Evolutionary conservation across 768 basidiomycete species (phyloP).

Genomic region (Lactarius sp.): DNA sequence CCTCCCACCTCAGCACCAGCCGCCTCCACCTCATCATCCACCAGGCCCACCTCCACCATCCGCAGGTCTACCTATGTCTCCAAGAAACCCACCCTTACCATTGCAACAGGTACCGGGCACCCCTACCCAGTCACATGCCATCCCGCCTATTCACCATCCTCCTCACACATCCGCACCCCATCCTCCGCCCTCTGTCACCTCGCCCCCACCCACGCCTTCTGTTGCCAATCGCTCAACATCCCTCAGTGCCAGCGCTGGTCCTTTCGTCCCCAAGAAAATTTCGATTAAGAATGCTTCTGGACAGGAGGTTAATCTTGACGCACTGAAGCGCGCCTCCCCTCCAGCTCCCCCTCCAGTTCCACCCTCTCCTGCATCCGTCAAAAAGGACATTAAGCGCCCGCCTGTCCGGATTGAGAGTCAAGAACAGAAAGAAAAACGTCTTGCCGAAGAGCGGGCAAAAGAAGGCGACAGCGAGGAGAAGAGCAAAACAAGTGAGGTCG

Average conservation of each 20-base stretch:
- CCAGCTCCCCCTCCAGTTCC: slow-evolving; percentile 37
- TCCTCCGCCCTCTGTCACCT: slow-evolving; percentile 49
- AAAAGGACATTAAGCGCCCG: slow-evolving; percentile 27
- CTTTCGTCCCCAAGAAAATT: slow-evolving; percentile 57
- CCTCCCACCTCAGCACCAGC: slow-evolving; percentile 34
- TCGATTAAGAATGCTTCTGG: slow-evolving; percentile 40
- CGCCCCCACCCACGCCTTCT: slow-evolving; percentile 66
- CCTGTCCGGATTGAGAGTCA: slow-evolving; percentile 61
- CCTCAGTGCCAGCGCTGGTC: slow-evolving; percentile 57
- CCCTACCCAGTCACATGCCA: slow-evolving; percentile 59
- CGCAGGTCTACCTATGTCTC: slow-evolving; percentile 62
- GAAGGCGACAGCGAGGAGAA: slow-evolving; percentile 42
- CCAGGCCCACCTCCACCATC: slow-evolving; percentile 42
- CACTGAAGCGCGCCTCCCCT: slow-evolving; percentile 47
- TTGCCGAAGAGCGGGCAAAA: slow-evolving; percentile 45
- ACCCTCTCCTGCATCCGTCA: slow-evolving; percentile 8
- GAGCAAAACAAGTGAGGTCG: slow-evolving; percentile 35
- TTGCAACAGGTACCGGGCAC: slow-evolving; percentile 55
- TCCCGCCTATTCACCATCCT: slow-evolving; percentile 43
- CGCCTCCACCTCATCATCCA: slow-evolving; percentile 43
- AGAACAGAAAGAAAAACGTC: slow-evolving; percentile 47
- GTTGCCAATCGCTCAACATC: slow-evolving; percentile 36
- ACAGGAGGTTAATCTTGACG: slow-evolving; percentile 54
- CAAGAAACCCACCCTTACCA: slow-evolving; percentile 51
- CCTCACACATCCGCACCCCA: slow-evolving; percentile 44